Evolutionary conservation across 139 green algal genomes (phyloP), one percentile per base, ranked within the genome.

Genomic region (Deuterostichococcus epilithicus): DNA sequence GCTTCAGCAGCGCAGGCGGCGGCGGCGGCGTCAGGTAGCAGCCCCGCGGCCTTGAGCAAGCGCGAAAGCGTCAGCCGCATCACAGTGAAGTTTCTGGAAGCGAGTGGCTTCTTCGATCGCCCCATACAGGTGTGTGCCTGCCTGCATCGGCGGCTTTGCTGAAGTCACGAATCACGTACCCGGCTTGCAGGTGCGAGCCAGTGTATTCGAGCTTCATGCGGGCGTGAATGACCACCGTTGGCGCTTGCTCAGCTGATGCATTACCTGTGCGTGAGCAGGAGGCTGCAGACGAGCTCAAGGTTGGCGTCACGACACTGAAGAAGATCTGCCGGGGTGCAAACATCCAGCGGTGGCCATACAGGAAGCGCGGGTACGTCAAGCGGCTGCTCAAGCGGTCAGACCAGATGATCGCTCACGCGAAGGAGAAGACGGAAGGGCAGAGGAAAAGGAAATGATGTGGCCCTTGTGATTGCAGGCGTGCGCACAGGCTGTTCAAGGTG

Each of bases 331-430:
- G 76, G n/a, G 58, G 45, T n/a, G 45, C 77, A n/a, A 39, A 28
- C 66, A 79, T 82, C 6, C 70, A 68, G 10, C 78, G 72, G 34
- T 82, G 72, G 78, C 78, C 78, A 8, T 82, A 72, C 73, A 73
- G 78, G 70, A 78, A 78, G 72, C 72, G 72, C 38, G 74, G 42
- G 71, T 67, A 58, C 1, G 60, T 82, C 6, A 39, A 74, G 26
- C 60, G 59, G 23, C 72, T 82, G 65, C 65, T 70, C 25, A 70
- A 28, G 52, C 8, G 28, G 52, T 63, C 52, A 5, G 52, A 5
- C 3, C 10, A 23, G 10, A 25, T 63, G 52, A 28, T 28, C 10
- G 26, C 20, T 5, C 10, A 63, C 26, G 52, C 20, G 18, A 28
- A 63, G 42, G 10, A 52, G 42, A 52, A 52, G 13, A 13, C 42